Evolutionary conservation across 1,139 yeast genomes (phyloP).

Genomic region (Suhomyces anneliseae): DNA sequence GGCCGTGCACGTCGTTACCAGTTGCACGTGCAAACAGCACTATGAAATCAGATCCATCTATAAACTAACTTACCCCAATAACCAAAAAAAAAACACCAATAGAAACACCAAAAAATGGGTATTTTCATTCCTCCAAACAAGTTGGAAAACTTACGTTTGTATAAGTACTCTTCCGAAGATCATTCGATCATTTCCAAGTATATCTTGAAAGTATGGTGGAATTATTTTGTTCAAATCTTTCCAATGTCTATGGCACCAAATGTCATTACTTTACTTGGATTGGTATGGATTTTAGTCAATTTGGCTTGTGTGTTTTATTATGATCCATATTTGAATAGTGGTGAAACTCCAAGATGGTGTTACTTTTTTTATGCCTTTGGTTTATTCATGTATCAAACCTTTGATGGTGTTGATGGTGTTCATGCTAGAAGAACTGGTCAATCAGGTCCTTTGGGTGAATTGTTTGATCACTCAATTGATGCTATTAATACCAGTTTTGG

Average conservation of each 20-base stretch:
- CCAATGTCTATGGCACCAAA: slow-evolving; percentile 90
- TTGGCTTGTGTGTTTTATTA: slow-evolving; percentile 65
- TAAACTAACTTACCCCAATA: not conserved
- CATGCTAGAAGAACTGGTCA: slow-evolving; percentile 94
- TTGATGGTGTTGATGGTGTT: slow-evolving; percentile 94
- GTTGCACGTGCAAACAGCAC: too few relatives aligned
- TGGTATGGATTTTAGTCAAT: slow-evolving; percentile 66
- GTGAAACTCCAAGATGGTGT: slow-evolving; percentile 74
- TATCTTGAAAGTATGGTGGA: slow-evolving; percentile 79
- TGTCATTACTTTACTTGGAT: slow-evolving; percentile 77
- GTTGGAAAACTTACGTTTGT: slow-evolving; percentile 61
- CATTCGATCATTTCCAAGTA: slow-evolving; percentile 75
- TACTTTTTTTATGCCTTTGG: slow-evolving; percentile 81
- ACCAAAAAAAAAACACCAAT: not conserved
- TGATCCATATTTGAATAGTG: slow-evolving; percentile 62
- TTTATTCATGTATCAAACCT: slow-evolving; percentile 86
- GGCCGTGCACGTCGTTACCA: too few relatives aligned
- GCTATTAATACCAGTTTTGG: slow-evolving; percentile 88
- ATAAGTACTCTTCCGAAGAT: slow-evolving; percentile 77
- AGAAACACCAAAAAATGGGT: slow-evolving; percentile 51
- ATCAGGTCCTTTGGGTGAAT: slow-evolving; percentile 91
- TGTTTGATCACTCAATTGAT: slow-evolving; percentile 92
- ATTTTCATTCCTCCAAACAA: slow-evolving; percentile 63
- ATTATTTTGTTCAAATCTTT: slow-evolving; percentile 65
- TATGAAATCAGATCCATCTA: too few relatives aligned